phyloP scores from a whole-genome alignment of 352 stramenopile species.

The Phytophthora sp. region DNA sequence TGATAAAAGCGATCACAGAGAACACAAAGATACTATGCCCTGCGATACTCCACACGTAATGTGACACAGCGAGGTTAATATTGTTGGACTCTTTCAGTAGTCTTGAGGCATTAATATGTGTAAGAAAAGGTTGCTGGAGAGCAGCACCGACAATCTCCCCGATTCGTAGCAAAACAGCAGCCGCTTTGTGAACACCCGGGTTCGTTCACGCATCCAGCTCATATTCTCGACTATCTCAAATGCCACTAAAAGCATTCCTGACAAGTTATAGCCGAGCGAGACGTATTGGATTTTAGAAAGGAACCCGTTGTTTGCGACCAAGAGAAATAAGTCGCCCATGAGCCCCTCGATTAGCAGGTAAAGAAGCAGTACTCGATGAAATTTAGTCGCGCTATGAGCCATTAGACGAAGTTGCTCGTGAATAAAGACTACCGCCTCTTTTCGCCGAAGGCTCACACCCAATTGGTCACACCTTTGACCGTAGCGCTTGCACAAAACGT shows the following conservation, averaged over 20 bases:
- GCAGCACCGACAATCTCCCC: constrained; percentile 14
- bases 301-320: constrained; percentile 30
- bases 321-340: constrained; percentile 39
- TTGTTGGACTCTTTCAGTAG: constrained; percentile 10
- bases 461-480: constrained; percentile 10
- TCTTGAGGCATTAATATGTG: constrained; percentile 14
- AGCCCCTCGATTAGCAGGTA: constrained; percentile 32
- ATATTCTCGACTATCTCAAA: constrained; percentile 35
- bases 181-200: constrained; percentile 15
- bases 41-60: constrained; percentile 33
- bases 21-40: constrained; percentile 26
- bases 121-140: constrained; percentile 24
- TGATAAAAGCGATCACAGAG: constrained; percentile 14
- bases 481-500: constrained; percentile 17
- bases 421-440: constrained; percentile 27
- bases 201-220: constrained; percentile 2
- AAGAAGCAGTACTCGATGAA: constrained; percentile 19
- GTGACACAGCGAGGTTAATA: constrained; percentile 10
- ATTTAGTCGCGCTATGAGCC: constrained; percentile 8
- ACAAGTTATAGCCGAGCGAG: constrained; percentile 34
- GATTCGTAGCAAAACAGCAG: constrained; percentile 34
- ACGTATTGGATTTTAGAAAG: constrained; percentile 22
- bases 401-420: constrained; percentile 27
- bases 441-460: constrained; percentile 2
- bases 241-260: constrained; percentile 25